Percentiles rank a stretch among this genome's conserved stretches.
These are phyloP conservation scores for Entomortierella lignicola DNA, from an alignment of 192 early-diverging fungal species.

Conservation along the genomic window DNA sequence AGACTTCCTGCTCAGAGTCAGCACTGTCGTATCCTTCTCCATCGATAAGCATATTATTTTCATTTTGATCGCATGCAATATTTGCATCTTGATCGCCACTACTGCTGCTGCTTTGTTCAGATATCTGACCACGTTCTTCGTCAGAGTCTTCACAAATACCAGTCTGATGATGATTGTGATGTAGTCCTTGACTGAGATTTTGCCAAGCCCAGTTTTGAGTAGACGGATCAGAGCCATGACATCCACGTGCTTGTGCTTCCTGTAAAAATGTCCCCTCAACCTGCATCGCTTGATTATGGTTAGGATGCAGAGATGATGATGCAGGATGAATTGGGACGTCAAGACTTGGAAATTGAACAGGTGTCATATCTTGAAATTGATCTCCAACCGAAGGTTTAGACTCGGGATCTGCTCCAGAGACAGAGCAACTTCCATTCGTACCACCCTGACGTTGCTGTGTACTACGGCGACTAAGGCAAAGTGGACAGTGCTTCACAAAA, in stretches of 20 bases:
- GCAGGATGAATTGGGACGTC: no score
- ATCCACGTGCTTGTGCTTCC: no score
- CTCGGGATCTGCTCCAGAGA: background rate
- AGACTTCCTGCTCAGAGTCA: background rate
- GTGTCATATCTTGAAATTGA: background rate
- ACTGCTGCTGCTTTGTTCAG: background rate
- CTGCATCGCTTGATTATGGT: no score
- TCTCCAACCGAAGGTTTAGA: background rate
- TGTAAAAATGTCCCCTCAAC: no score
- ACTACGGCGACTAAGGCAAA: conserved; percentile 54
- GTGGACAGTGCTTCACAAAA: conserved; percentile 59
- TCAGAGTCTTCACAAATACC: background rate
- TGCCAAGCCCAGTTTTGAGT: background rate
- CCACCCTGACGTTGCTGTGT: conserved; percentile 18
- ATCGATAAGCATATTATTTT: conserved; percentile 1
- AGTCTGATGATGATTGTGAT: background rate
- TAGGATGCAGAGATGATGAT: no score
- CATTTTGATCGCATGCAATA: background rate
- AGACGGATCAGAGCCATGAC: no score
- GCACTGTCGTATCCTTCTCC: background rate
- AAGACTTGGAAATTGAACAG: no score
- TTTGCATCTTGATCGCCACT: background rate
- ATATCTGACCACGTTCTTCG: background rate
- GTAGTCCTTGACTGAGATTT: background rate
- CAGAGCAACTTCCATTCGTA: background rate